Conservation (phyloP, 345 rosid genomes). For the Anastatica hierochuntica region DNA sequence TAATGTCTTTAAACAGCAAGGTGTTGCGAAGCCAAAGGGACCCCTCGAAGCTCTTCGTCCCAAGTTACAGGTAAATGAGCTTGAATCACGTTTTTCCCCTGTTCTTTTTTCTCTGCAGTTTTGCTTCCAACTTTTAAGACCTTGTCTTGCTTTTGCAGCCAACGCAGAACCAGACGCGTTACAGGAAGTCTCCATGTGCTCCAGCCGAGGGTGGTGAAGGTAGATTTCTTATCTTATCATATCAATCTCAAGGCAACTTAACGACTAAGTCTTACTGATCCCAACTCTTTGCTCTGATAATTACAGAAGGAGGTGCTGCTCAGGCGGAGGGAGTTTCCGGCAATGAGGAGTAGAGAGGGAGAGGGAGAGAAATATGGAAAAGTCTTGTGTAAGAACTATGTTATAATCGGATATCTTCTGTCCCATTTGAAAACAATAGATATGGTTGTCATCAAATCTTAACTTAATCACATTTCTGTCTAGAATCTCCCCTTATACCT, state of each 20-base stretch:
- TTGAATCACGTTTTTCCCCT: neutral
- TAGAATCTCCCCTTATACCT: too few species aligned
- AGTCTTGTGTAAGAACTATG: constrained; percentile 14
- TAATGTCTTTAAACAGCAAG: constrained; percentile 63
- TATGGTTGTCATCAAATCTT: constrained; percentile 1
- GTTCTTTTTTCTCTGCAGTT: too few species aligned
- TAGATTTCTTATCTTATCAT: constrained; percentile 14
- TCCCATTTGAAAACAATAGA: constrained; percentile 8
- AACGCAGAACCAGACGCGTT: constrained; percentile 94
- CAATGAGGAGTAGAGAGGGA: constrained; percentile 29
- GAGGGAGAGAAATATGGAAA: neutral
- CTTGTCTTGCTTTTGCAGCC: constrained; percentile 40
- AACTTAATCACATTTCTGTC: constrained; percentile 7
- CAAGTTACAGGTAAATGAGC: constrained; percentile 67
- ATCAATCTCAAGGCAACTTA: neutral
- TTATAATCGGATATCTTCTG: constrained; percentile 15
- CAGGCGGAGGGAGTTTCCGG: constrained; percentile 42
- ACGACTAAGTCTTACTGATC: neutral
- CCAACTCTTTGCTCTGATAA: neutral
- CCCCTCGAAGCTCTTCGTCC: constrained; percentile 99
- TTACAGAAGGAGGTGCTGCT: constrained; percentile 55
- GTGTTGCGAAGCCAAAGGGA: constrained; percentile 95
- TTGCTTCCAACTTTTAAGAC: neutral
- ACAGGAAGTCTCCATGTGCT: constrained; percentile 86
- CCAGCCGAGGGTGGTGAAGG: constrained; percentile 85